phyloP scores from a whole-genome alignment of 768 basidiomycete species.

The Cyclocybe aegerita region DNA sequence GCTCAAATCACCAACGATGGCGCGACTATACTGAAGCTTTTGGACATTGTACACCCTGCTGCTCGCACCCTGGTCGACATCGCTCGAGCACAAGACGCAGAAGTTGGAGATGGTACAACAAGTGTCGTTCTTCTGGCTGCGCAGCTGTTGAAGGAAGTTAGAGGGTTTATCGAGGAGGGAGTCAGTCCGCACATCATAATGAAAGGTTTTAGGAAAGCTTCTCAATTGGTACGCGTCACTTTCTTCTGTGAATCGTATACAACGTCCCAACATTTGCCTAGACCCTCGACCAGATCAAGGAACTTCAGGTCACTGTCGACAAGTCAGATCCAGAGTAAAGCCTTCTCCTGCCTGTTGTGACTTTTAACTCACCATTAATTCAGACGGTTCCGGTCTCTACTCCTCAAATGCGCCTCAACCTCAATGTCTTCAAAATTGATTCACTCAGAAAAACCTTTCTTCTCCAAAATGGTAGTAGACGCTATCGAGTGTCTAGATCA shows the following conservation, averaged over 20 bases:
- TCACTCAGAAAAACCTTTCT: slow-evolving; percentile 98
- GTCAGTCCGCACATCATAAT: slow-evolving; percentile 97
- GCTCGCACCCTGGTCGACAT: slow-evolving; percentile 98
- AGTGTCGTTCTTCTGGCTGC: slow-evolving; percentile 94
- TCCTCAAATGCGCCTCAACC: slow-evolving; percentile 95
- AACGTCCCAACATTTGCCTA: slow-evolving; percentile 26
- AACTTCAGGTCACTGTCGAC: slow-evolving; percentile 88
- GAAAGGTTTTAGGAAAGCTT: slow-evolving; percentile 90
- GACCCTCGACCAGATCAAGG: slow-evolving; percentile 86
- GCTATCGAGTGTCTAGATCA: slow-evolving; percentile 93
- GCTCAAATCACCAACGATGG: slow-evolving; percentile 99
- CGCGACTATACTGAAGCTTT: slow-evolving; percentile 94
- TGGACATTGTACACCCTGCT: slow-evolving; percentile 98
- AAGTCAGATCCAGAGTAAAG: slow-evolving; percentile 87
- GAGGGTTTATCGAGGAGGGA: slow-evolving; percentile 91
- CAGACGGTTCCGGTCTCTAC: slow-evolving; percentile 90
- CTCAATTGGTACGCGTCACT: slow-evolving; percentile 66
- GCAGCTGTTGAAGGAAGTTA: slow-evolving; percentile 91
- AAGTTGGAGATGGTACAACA: slow-evolving; percentile 98
- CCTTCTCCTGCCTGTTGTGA: slow-evolving; percentile 3
- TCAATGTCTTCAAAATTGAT: slow-evolving; percentile 99
- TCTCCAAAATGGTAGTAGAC: slow-evolving; percentile 98
- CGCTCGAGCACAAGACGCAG: slow-evolving; percentile 96
- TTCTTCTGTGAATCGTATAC: slow-evolving; percentile 2
- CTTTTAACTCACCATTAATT: slow-evolving; percentile 16